These are phyloP conservation scores for Dipteronia dyeriana DNA, from an alignment of 345 rosid genomes.

Conservation along the genomic window DNA sequence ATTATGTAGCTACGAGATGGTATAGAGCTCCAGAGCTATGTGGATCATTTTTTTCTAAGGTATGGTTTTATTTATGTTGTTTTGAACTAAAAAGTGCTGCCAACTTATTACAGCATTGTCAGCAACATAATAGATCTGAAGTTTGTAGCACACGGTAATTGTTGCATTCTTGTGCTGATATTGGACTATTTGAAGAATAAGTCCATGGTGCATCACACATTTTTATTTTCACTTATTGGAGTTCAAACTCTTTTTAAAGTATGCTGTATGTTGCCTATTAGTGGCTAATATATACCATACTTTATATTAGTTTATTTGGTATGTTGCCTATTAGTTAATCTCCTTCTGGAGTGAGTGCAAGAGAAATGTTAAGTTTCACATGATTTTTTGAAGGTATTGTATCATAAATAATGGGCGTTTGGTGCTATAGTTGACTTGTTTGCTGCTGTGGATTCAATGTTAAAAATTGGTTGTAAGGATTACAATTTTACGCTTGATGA, in stretches of 20 bases:
- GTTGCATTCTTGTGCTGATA: constrained; percentile 13
- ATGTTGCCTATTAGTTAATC: neutral
- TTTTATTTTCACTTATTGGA: neutral
- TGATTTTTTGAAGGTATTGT: neutral
- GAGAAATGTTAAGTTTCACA: neutral
- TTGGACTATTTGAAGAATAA: neutral
- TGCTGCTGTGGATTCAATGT: neutral
- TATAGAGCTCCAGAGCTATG: constrained; percentile 99
- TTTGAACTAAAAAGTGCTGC: neutral
- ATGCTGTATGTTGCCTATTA: neutral
- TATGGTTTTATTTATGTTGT: constrained; percentile 24
- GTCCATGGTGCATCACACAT: neutral
- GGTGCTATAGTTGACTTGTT: neutral
- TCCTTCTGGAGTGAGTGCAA: neutral
- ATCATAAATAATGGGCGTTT: neutral
- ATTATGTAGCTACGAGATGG: constrained; percentile 99
- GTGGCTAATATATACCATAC: too few relatives aligned
- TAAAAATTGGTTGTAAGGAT: neutral
- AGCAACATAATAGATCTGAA: constrained; percentile 7
- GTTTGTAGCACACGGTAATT: neutral
- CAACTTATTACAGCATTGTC: neutral
- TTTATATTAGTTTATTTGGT: neutral
- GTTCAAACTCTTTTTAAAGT: neutral
- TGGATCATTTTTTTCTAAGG: constrained; percentile 98
- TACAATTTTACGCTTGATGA: too few relatives aligned